Conservation (phyloP, 1,284 basidiomycete species). For the Tetrapyrgos nigripes region DNA sequence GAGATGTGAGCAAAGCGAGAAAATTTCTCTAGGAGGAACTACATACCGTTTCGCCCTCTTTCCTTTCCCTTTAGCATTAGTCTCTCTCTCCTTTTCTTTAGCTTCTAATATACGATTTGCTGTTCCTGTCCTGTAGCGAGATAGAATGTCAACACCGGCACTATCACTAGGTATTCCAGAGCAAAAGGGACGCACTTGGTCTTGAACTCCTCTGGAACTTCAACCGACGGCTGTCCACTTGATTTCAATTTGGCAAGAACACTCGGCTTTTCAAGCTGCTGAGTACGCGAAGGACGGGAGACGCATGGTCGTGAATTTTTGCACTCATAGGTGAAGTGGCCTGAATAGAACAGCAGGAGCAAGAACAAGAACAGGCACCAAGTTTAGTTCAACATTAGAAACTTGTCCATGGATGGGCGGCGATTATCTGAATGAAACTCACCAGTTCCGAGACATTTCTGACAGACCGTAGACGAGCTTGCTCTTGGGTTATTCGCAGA, state of each 20-base stretch:
- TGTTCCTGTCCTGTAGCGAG: constrained; percentile 66
- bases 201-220: constrained; percentile 84
- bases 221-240: constrained; percentile 71
- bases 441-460: constrained; percentile 79
- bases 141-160: too few relatives aligned
- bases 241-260: constrained; percentile 67
- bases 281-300: constrained; percentile 77
- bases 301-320: constrained; percentile 76
- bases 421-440: constrained; percentile 19
- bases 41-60: constrained; percentile 62
- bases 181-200: constrained; percentile 57
- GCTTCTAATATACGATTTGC: constrained; percentile 77
- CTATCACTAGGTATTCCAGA: too few relatives aligned
- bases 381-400: too few relatives aligned
- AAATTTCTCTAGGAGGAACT: background rate
- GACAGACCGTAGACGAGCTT: constrained; percentile 71
- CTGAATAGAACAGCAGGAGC: constrained; percentile 39
- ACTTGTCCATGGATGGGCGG: too few relatives aligned
- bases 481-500: constrained; percentile 66
- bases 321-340: constrained; percentile 84
- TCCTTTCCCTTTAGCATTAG: constrained; percentile 37
- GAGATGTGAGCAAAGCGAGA: constrained; percentile 5
- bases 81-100: constrained; percentile 73
- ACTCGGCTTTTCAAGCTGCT: constrained; percentile 76
- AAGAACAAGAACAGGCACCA: constrained; percentile 66